Conservation (phyloP, 768 basidiomycete genomes). For the Austroboletus eburneus region DNA sequence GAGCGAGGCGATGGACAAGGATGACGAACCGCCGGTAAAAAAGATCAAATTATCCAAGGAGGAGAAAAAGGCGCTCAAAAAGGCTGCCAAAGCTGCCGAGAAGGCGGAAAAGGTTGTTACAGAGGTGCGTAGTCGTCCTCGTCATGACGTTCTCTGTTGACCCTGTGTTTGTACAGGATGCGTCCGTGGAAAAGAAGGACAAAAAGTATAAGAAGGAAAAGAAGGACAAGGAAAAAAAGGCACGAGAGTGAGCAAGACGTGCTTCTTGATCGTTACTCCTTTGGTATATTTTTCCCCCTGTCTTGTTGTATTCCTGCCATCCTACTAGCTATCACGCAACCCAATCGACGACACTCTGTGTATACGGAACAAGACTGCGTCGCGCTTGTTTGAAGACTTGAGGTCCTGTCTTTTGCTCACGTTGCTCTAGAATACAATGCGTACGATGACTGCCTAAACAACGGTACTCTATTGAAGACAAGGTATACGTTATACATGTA, state of each 20-base stretch:
- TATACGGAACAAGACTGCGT: no score
- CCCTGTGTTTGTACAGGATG: constrained; percentile 21
- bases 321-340: no score
- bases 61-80: constrained; percentile 83
- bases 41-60: constrained; percentile 79
- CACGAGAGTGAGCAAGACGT: constrained; percentile 13
- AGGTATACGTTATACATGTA: no score
- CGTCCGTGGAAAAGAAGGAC: constrained; percentile 37
- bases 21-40: constrained; percentile 53
- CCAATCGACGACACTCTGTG: no score
- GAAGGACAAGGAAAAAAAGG: constrained; percentile 49
- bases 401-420: no score
- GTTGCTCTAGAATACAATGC: no score
- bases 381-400: no score
- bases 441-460: no score
- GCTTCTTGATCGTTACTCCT: no score
- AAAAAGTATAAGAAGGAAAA: constrained; percentile 35
- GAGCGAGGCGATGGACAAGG: constrained; percentile 56
- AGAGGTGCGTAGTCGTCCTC: constrained; percentile 32
- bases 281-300: no score
- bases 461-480: no score
- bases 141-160: background rate
- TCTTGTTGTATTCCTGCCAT: background rate
- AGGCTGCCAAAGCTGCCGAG: constrained; percentile 65
- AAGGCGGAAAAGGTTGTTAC: constrained; percentile 39